Percentiles rank a stretch among this genome's conserved stretches.
Evolutionary conservation across 202 grass and related monocot species (phyloP).

Genomic region (Sporobolus alterniflorus): DNA sequence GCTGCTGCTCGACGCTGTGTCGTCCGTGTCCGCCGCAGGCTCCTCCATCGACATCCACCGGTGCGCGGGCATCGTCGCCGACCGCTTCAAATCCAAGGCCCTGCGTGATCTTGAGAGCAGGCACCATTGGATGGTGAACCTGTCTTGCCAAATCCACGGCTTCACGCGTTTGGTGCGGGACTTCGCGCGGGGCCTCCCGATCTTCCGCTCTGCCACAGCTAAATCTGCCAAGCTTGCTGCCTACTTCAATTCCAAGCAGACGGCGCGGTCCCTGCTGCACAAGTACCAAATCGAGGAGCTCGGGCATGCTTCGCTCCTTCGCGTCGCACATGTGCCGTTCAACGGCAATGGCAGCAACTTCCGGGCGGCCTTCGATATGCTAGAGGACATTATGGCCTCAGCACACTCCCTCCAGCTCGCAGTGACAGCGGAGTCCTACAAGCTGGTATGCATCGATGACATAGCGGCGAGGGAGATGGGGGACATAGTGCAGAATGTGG

Average conservation of each 20-base stretch:
- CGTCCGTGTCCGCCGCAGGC: conserved; percentile 40
- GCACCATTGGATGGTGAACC: conserved; percentile 80
- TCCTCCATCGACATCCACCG: conserved; percentile 50
- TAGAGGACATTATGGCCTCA: conserved; percentile 61
- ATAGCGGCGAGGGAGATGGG: conserved; percentile 47
- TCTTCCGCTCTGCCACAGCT: conserved; percentile 48
- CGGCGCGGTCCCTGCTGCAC: conserved; percentile 62
- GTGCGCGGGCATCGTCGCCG: conserved; percentile 75
- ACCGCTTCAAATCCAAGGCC: conserved; percentile 78
- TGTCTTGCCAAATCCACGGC: conserved; percentile 71
- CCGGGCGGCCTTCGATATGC: conserved; percentile 54
- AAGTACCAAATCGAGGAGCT: conserved; percentile 70
- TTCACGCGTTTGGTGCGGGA: conserved; percentile 60
- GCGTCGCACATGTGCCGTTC: conserved; percentile 22
- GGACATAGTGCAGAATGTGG: conserved; percentile 54
- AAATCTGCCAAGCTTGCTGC: conserved; percentile 68
- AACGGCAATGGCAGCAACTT: conserved; percentile 18
- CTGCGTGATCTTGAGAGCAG: conserved; percentile 66
- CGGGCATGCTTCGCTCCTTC: conserved; percentile 55
- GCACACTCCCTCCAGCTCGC: conserved; percentile 48
- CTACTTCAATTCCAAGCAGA: conserved; percentile 68
- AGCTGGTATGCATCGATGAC: conserved; percentile 59
- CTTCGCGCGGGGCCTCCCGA: conserved; percentile 55
- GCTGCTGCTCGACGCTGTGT: conserved; percentile 53
- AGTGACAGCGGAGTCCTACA: conserved; percentile 58